Percentiles rank a stretch among this genome's conserved stretches.
Evolutionary conservation across 2,329 filamentous ascomycete genomes (phyloP).

Genomic region (Cladosporium velox): DNA sequence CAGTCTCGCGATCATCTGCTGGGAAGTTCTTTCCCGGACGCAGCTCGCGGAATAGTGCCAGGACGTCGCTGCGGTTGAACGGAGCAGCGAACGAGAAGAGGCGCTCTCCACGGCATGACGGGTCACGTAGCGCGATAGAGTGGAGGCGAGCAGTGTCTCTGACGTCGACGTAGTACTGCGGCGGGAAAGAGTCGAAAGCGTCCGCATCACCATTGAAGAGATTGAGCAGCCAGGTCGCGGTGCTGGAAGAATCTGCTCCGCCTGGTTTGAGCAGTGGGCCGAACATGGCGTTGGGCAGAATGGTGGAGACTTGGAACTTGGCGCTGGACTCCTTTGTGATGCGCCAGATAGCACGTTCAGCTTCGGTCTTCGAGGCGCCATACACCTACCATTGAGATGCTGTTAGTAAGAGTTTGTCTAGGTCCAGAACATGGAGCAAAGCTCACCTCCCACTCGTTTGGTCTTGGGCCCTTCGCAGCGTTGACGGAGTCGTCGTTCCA

Average conservation of each 20-base stretch:
- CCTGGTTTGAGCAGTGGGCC: constrained; percentile 18
- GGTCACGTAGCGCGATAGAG: constrained; percentile 52
- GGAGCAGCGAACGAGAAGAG: constrained; percentile 56
- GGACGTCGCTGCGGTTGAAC: constrained; percentile 51
- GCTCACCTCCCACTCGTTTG: background rate
- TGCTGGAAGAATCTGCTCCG: background rate
- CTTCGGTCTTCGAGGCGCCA: constrained; percentile 43
- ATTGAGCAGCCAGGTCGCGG: background rate
- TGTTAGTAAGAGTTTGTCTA: background rate
- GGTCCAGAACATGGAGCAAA: background rate
- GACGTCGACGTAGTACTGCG: constrained; percentile 46
- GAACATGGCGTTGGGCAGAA: constrained; percentile 34
- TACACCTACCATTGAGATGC: background rate
- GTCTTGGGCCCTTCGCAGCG: constrained; percentile 33
- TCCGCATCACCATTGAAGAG: background rate
- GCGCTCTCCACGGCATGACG: constrained; percentile 50
- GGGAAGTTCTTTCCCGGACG: constrained; percentile 41
- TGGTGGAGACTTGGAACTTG: constrained; percentile 47
- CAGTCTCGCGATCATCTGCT: constrained; percentile 25
- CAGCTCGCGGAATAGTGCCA: constrained; percentile 41
- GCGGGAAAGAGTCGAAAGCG: background rate
- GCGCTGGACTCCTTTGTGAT: constrained; percentile 49
- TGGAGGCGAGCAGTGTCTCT: constrained; percentile 56
- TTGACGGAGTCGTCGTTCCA: constrained; percentile 36
- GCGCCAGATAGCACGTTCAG: constrained; percentile 51